Evolutionary conservation across 306 rosid species (phyloP).

Genomic region (Vigna hirtella): DNA sequence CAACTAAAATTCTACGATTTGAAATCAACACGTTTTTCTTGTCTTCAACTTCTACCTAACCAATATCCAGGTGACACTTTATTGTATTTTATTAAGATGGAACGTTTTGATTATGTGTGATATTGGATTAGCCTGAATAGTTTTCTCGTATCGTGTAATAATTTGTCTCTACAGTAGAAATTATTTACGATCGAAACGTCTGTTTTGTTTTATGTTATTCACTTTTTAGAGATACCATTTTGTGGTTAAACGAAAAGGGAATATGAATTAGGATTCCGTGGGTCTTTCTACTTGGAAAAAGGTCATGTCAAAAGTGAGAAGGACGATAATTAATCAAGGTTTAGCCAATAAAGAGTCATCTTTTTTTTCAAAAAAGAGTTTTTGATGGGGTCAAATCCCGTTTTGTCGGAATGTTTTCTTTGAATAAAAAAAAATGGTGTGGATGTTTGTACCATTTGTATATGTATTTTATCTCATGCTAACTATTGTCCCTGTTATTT

Average conservation of each 20-base stretch:
- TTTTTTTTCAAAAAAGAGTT: not conserved
- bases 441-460: not conserved
- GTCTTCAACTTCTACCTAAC: not conserved
- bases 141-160: not conserved
- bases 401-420: not conserved
- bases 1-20: too few species aligned
- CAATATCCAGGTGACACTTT: not conserved
- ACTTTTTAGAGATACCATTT: constrained; percentile 8
- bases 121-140: too few species aligned
- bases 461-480: not conserved
- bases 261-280: constrained; percentile 17
- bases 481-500: not conserved
- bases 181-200: not conserved
- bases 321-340: not conserved
- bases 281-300: not conserved
- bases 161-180: not conserved
- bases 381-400: not conserved
- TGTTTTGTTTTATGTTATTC: not conserved
- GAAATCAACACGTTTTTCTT: not conserved
- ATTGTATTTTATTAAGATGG: too few species aligned
- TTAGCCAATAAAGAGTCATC: not conserved
- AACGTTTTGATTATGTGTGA: too few species aligned
- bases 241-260: not conserved
- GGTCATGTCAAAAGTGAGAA: not conserved
- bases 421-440: constrained; percentile 1